Base-by-base conservation (phyloP, 805 yeast species). In the Isabelozyma rhagii region DNA sequence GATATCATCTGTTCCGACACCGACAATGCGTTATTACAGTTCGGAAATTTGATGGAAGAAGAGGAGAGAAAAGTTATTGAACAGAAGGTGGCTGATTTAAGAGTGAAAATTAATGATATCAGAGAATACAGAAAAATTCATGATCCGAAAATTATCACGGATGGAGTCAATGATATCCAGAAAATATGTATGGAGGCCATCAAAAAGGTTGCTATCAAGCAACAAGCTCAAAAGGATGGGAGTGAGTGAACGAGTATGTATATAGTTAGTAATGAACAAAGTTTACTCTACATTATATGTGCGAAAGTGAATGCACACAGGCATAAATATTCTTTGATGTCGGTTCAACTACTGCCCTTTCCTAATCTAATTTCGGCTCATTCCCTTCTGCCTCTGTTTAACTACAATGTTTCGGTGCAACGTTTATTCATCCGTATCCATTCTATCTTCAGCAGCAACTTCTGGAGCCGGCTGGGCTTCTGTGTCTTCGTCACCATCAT, bases 1-100 rank as follows among this genome's bases (percentile, higher is more conserved):
- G 96, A 87, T 56, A 83, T 86, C 59, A 77, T 86, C 46, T 82
- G 90, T 58, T 85, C 87, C 61, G 99, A 94, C 68, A 90, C 96
- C 46, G 97, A 91, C 69, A 79, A 80, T 69, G 93, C 97, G 8
- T 74, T 94, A 54, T 75, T 75, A 56, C 96, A 89, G 71, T 90
- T 87, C 62, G 77, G 78, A 8, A 66, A 69, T 7, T 52, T 68
- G 8, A 76, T 82, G 77, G 71, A 66, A 4, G 53, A 63, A 6
- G 81, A 72, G 52, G 90, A 85, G 59, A 79, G 75, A 63, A 51
- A 53, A 1, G 48, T 39, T 7, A 68, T 74, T 11, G 34, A 40
- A 6, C 44, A 25, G 1, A 53, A 47, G 36, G 51, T 72, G 1
- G 51, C 44, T 13, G 57, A 47, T 0, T 60, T 73, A 41, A 59